A percentile compares a stretch with the other conserved stretches of the same genome.
These are phyloP conservation scores for Tricholoma furcatifolium DNA, from an alignment of 768 basidiomycete species.

Conservation along the genomic window DNA sequence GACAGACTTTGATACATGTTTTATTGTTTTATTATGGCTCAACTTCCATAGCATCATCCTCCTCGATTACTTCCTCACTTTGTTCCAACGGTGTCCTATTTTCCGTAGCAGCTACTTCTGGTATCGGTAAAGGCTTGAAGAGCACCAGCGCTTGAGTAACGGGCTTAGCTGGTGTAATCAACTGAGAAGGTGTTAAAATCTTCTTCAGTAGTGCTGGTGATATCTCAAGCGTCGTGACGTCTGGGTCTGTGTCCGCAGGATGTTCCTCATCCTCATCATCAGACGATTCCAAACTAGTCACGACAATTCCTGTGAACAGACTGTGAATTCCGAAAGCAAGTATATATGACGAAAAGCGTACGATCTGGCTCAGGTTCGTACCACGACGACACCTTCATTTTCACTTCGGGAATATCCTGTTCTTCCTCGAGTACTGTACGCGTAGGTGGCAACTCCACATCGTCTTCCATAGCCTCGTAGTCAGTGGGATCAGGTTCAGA, in stretches of 20 bases:
- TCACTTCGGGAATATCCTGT: slow-evolving; percentile 45
- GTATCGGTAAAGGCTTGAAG: slow-evolving; percentile 42
- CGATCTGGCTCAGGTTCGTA: slow-evolving; percentile 71
- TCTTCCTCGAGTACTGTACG: slow-evolving; percentile 38
- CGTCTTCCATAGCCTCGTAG: slow-evolving; percentile 11
- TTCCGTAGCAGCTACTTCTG: slow-evolving; percentile 8
- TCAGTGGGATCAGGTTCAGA: slow-evolving; percentile 13
- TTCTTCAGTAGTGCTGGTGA: slow-evolving; percentile 45
- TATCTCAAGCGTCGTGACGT: slow-evolving; percentile 31
- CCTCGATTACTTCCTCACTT: slow-evolving; percentile 13
- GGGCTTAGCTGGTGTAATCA: slow-evolving; percentile 18
- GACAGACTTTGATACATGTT: slow-evolving; percentile 17
- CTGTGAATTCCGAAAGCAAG: slow-evolving; percentile 1
- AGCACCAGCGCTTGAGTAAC: slow-evolving; percentile 53
- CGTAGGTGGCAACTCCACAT: not conserved
- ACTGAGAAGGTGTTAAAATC: slow-evolving; percentile 31
- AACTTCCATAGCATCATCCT: slow-evolving; percentile 56
- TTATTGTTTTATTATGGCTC: slow-evolving; percentile 30
- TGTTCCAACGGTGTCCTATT: slow-evolving; percentile 3
- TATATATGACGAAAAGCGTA: slow-evolving; percentile 33
- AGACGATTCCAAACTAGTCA: slow-evolving; percentile 57
- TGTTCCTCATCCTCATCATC: slow-evolving; percentile 37
- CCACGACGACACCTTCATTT: slow-evolving; percentile 65
- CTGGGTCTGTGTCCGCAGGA: slow-evolving; percentile 4
- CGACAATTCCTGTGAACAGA: slow-evolving; percentile 53